Evolutionary conservation across 129 eudicot genomes (phyloP).

Genomic region (Saposhnikovia divaricata): DNA sequence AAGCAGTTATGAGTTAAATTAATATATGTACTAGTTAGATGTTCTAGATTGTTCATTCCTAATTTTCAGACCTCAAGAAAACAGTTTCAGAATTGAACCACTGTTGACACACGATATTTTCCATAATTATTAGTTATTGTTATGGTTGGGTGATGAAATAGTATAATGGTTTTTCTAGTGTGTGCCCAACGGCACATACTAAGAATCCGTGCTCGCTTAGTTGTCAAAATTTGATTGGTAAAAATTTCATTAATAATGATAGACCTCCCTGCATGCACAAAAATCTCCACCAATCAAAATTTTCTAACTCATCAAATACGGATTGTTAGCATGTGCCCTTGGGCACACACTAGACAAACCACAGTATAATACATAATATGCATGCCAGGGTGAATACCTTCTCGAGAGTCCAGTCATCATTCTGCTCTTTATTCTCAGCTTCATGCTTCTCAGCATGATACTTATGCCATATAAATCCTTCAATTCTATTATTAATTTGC

Average conservation of each 20-base stretch:
- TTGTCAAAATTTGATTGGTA: too few relatives aligned
- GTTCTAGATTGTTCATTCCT: not conserved
- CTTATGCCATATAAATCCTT: slow-evolving; percentile 39
- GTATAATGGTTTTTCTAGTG: too few relatives aligned
- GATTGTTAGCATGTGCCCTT: too few relatives aligned
- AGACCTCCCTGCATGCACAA: too few relatives aligned
- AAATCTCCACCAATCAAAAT: too few relatives aligned
- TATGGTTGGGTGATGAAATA: slow-evolving; percentile 3
- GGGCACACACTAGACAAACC: too few relatives aligned
- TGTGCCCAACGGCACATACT: too few relatives aligned
- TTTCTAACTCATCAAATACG: too few relatives aligned
- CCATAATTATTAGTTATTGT: not conserved
- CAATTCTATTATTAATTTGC: slow-evolving; percentile 35
- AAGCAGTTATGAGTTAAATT: not conserved
- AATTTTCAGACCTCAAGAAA: not conserved
- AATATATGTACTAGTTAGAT: not conserved
- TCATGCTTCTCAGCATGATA: slow-evolving; percentile 14
- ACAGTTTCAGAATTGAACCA: not conserved
- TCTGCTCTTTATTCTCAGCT: slow-evolving; percentile 10
- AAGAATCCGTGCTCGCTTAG: too few relatives aligned
- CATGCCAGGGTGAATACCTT: slow-evolving; percentile 31
- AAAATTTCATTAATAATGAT: too few relatives aligned
- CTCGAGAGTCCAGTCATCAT: slow-evolving; percentile 48
- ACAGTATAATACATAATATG: slow-evolving; percentile 8
- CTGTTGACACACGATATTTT: not conserved